Evolutionary conservation across 805 yeast species (phyloP), one percentile per base, ranked within the genome.

Genomic region (Lachancea waltii): DNA sequence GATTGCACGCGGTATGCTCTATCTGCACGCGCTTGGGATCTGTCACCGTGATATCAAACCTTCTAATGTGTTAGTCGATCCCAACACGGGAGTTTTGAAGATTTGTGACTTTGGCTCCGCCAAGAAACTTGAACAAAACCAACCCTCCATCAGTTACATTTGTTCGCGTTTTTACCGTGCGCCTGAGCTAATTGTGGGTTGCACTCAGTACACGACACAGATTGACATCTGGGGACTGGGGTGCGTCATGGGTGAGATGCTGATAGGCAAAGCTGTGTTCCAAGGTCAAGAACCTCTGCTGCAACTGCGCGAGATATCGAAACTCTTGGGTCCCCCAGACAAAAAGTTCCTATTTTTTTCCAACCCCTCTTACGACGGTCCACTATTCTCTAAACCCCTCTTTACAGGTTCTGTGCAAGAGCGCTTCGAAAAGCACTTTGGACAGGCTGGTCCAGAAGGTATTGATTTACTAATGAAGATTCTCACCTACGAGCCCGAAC

Each of bases 191-290:
- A 84, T 92, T 55, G 79, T 92, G 39, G 98, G 98, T 2, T 82
- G 87, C 50, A 77, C 89, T 42, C 73, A 80, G 26, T 92, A 92
- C 60, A 77, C 94, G 3, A 81, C 94, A 3, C 85, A 87, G 54
- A 90, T 92, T 42, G 99, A 92, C 61, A 82, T 89, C 53, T 92
- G 99, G 99, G 95, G 97, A 13, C 68, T 90, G 43, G 99, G 97
- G 1, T 90, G 98, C 67, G 95, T 92, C 24, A 66, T 92, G 43
- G 96, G 97, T 10, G 98, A 92, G 63, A 80, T 92, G 85, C 71
- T 82, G 40, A 72, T 87, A 45, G 97, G 97, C 11, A 80, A 77
- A 56, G 95, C 97, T 1, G 77, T 92, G n/a, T 92, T 92, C 67
- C 95, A 89, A 63, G 97, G 98, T 32, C 85, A 79, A 50, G 81